phyloP scores from a whole-genome alignment of 371 early-diverging fungal genomes.

The Zychaea mexicana region DNA sequence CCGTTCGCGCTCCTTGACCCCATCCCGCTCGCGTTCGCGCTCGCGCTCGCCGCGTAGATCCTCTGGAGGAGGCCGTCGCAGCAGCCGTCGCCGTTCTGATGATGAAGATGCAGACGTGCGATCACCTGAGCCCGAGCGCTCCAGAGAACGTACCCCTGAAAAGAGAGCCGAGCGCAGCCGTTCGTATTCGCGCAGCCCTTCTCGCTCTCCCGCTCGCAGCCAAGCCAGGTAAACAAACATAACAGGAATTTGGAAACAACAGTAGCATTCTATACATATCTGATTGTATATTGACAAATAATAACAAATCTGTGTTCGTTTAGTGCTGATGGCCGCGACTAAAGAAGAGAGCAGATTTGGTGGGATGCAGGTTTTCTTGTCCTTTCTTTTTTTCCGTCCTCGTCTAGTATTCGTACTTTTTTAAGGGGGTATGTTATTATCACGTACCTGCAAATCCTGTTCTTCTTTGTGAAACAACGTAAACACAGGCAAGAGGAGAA shows the following conservation, averaged over 20 bases:
- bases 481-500: not conserved
- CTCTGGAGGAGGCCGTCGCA: constrained; percentile 15
- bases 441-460: no score
- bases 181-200: constrained; percentile 45
- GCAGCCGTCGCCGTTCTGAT: not conserved
- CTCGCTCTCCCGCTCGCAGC: constrained; percentile 45
- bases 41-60: constrained; percentile 36
- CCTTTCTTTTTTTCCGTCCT: no score
- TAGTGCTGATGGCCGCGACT: not conserved
- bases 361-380: no score
- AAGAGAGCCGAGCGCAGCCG: constrained; percentile 17
- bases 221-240: constrained; percentile 19
- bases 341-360: not conserved
- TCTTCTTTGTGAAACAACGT: not conserved
- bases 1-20: constrained; percentile 4
- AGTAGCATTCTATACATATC: not conserved
- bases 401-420: no score
- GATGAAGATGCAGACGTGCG: not conserved
- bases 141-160: not conserved
- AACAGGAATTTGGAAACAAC: not conserved
- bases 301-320: not conserved
- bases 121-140: not conserved
- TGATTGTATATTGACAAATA: not conserved
- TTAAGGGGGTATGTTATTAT: no score
- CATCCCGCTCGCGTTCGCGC: constrained; percentile 28